phyloP scores from a whole-genome alignment of 345 rosid species.

The Brassica juncea region DNA sequence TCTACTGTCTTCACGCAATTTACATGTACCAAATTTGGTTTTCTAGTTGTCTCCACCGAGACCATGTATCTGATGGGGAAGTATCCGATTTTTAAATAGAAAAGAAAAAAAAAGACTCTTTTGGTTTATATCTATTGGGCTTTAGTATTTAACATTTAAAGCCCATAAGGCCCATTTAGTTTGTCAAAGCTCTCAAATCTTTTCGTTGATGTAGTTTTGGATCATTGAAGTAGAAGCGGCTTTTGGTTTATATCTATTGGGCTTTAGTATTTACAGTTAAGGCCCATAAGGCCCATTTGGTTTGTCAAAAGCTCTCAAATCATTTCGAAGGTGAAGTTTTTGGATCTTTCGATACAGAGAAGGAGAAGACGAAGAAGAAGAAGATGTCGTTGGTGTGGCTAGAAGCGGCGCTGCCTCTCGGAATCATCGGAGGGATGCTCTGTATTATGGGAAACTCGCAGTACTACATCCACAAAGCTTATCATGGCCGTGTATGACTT shows the following conservation, averaged over 20 bases:
- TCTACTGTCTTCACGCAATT: constrained; percentile 30
- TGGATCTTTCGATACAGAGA: constrained; percentile 4
- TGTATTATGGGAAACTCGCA: constrained; percentile 82
- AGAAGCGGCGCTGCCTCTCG: constrained; percentile 88
- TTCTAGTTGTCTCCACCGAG: constrained; percentile 23
- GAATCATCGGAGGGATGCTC: constrained; percentile 94
- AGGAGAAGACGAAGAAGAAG: constrained; percentile 11
- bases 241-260: not conserved
- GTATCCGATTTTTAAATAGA: not conserved
- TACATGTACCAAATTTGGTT: constrained; percentile 19
- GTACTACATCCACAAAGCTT: constrained; percentile 84
- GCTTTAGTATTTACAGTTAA: not conserved
- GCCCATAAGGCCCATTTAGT: not conserved
- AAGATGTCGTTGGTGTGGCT: constrained; percentile 67
- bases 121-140: constrained; percentile 14
- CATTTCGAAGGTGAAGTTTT: not conserved
- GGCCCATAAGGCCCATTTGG: not conserved
- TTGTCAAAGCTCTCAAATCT: not conserved
- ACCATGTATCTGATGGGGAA: not conserved
- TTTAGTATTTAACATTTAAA: not conserved
- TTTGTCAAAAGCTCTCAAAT: constrained; percentile 1
- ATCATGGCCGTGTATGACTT: constrained; percentile 73
- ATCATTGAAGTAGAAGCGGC: not conserved
- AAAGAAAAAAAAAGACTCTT: too few relatives aligned
- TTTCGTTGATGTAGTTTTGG: not conserved